phyloP scores from a whole-genome alignment of 106 monocot species.

The Dioscorea zingiberensis region DNA sequence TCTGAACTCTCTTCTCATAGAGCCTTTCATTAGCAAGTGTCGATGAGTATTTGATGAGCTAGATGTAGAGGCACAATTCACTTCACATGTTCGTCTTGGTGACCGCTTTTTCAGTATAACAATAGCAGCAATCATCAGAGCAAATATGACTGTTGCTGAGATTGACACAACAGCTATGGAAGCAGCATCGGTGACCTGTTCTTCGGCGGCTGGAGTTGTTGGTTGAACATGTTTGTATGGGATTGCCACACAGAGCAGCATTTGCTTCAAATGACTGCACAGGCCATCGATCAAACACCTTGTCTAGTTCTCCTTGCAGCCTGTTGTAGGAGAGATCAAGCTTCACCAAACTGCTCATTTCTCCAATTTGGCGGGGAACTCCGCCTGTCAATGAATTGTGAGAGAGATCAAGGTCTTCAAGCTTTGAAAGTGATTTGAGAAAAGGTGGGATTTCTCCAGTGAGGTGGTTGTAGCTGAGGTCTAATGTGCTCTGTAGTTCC shows the following conservation, averaged over 20 bases:
- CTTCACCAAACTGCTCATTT: constrained; percentile 67
- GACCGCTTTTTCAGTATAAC: constrained; percentile 11
- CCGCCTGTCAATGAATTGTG: constrained; percentile 64
- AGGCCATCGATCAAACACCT: constrained; percentile 53
- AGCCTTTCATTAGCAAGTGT: constrained; percentile 48
- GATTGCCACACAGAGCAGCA: constrained; percentile 53
- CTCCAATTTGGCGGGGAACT: constrained; percentile 42
- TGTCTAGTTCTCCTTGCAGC: constrained; percentile 43
- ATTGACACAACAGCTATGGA: constrained; percentile 31
- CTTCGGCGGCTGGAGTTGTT: background rate
- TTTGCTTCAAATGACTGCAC: constrained; percentile 49
- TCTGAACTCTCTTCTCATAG: constrained; percentile 56
- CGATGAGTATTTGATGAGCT: constrained; percentile 26
- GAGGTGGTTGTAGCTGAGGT: constrained; percentile 68
- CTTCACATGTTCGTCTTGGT: constrained; percentile 25
- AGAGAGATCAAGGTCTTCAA: constrained; percentile 74
- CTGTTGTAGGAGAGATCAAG: constrained; percentile 76
- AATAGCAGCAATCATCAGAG: constrained; percentile 13
- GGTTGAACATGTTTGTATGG: constrained; percentile 36
- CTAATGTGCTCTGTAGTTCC: constrained; percentile 67
- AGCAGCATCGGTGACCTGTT: constrained; percentile 28
- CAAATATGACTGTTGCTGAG: constrained; percentile 44
- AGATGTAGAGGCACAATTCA: constrained; percentile 55
- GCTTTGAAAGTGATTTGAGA: constrained; percentile 52
- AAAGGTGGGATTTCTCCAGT: constrained; percentile 61